phyloP scores from a whole-genome alignment of 352 stramenopile species.

The Globisporangium echinulatum region DNA sequence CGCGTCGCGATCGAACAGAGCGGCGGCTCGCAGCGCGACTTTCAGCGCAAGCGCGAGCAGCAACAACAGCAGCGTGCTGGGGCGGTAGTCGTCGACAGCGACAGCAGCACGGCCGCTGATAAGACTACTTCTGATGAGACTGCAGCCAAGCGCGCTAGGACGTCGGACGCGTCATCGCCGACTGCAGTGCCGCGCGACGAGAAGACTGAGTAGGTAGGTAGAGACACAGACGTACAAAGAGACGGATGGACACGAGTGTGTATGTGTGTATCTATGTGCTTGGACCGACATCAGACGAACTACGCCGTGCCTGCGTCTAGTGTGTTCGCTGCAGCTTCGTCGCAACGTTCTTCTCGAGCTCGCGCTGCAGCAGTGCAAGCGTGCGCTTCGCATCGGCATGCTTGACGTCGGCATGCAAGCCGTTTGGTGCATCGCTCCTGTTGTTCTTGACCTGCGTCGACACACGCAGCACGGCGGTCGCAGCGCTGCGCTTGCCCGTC shows the following conservation, averaged over 20 bases:
- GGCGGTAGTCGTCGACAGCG: too few relatives aligned
- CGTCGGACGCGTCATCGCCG: too few relatives aligned
- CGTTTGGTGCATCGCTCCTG: conserved; percentile 2
- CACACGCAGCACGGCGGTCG: conserved; percentile 20
- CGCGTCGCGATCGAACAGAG: conserved; percentile 49
- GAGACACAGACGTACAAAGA: neutral
- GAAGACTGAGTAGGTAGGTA: too few relatives aligned
- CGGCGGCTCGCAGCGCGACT: neutral
- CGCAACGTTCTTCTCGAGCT: conserved; percentile 54
- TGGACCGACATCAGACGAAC: too few relatives aligned
- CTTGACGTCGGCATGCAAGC: neutral
- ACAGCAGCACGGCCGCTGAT: too few relatives aligned
- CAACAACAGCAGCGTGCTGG: neutral
- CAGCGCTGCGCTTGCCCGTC: conserved; percentile 49
- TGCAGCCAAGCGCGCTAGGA: neutral
- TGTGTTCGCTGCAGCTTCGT: conserved; percentile 35
- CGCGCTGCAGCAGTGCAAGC: conserved; percentile 42
- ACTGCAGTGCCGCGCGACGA: too few relatives aligned
- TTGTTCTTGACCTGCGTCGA: neutral
- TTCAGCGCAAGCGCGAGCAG: neutral
- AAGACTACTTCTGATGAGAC: too few relatives aligned
- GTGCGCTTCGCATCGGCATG: conserved; percentile 47
- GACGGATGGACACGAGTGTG: neutral
- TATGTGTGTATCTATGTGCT: neutral
- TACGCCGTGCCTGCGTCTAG: conserved; percentile 12